Evolutionary conservation across 768 basidiomycete species (phyloP), one percentile per base, ranked within the genome.

Genomic region (Gelatoporia subvermispora): DNA sequence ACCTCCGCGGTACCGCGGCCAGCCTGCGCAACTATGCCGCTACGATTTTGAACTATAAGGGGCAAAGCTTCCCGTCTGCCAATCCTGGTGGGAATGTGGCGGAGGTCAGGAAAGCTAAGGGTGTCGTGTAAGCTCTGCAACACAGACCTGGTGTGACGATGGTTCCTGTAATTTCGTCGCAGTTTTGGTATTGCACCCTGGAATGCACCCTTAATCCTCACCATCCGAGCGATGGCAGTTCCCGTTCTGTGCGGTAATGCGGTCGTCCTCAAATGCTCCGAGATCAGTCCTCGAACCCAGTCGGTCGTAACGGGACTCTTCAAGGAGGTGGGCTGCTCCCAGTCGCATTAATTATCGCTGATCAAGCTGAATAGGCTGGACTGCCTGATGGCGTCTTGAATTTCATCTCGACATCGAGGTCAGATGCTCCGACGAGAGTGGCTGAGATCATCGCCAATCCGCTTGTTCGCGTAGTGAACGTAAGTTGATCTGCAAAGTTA

Each of bases 321-420:
- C 18, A 65, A 75, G 13, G 76, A 80, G 52, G 68, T 66, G 48
- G 36, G 36, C 4, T 8, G 4, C n/a, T 8, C 38, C 3, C 15
- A 11, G 22, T 15, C 16, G 13, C 25, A n/a, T 18, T 16, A 11
- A 42, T 13, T 17, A 25, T 5, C 21, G 31, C 22, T 28, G 4
- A 8, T 5, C 10, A 15, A 41, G 9, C 20, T 41, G 9, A 24
- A n/a, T 20, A 74, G 60, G 83, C 82, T 0, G 82, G 84, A 1
- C 61, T 87, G 1, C 84, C 84, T 4, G 60, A 66, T 15, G 82
- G 81, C 5, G 81, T 81, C 7, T 55, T 85, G 5, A 82, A 84
- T 54, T 75, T 73, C 55, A 55, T 84, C 15, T 71, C 75, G 5
- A 72, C 74, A 51, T 71, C 75, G 4, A 59, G 64, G 15, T 70